phyloP scores from a whole-genome alignment of 768 basidiomycete genomes.

The Suillus alpinus region DNA sequence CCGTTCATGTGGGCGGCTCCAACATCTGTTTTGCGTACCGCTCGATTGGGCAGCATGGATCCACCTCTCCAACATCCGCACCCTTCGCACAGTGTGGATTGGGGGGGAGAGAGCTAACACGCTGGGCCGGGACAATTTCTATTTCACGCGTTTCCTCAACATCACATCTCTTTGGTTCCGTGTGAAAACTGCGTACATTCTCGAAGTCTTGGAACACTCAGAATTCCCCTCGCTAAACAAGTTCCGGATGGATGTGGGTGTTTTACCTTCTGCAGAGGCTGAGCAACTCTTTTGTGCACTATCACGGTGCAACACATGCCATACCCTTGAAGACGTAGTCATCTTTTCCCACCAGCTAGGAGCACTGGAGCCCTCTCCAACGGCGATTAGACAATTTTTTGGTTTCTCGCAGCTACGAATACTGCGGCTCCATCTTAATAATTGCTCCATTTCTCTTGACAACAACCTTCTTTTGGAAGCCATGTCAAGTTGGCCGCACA shows the following conservation, averaged over 20 bases:
- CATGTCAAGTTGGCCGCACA: neutral
- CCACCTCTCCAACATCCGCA: neutral
- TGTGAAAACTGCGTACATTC: no score
- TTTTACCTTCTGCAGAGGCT: neutral
- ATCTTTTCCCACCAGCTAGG: no score
- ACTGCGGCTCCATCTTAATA: neutral
- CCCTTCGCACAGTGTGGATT: neutral
- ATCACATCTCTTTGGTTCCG: no score
- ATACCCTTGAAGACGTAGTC: neutral
- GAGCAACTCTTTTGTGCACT: neutral
- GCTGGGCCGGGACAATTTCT: no score
- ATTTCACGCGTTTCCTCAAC: no score
- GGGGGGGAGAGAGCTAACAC: no score
- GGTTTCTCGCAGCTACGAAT: neutral
- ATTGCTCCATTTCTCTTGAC: neutral
- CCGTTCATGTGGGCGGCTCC: neutral
- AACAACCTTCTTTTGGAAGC: neutral
- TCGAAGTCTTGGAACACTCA: neutral
- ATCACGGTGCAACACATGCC: neutral
- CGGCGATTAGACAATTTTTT: neutral
- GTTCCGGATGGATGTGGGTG: neutral
- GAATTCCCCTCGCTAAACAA: neutral
- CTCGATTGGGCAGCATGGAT: neutral
- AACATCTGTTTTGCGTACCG: neutral
- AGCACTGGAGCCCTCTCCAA: neutral